These are phyloP conservation scores for Leccinum griseonigrum DNA, from an alignment of 1,284 basidiomycete genomes.

Conservation along the genomic window DNA sequence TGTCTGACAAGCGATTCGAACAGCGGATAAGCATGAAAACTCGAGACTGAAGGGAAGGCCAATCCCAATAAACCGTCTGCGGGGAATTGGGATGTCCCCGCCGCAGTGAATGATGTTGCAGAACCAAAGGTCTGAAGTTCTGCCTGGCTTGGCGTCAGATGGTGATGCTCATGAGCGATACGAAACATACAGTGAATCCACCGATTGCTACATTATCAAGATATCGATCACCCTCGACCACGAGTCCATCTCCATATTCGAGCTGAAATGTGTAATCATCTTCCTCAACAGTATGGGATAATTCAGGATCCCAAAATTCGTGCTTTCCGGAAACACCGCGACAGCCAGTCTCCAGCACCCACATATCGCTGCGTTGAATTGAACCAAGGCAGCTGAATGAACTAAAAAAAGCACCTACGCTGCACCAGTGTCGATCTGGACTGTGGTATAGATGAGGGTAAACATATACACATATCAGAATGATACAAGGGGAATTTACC, in stretches of 20 bases:
- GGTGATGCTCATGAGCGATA: neutral
- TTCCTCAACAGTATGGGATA: neutral
- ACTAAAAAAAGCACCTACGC: neutral
- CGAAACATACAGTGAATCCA: neutral
- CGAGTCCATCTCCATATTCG: neutral
- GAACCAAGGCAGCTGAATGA: neutral
- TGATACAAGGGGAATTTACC: neutral
- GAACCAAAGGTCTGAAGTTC: neutral
- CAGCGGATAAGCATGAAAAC: neutral
- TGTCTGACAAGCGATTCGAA: neutral
- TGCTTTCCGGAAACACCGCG: neutral
- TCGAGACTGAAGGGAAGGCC: neutral
- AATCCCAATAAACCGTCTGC: neutral
- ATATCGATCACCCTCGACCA: neutral
- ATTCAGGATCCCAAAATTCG: neutral
- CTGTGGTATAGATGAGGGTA: neutral
- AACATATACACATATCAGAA: neutral
- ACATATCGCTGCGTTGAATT: neutral
- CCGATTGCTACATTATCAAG: neutral
- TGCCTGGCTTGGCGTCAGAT: neutral
- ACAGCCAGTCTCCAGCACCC: neutral
- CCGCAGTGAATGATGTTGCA: neutral
- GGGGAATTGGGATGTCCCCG: neutral
- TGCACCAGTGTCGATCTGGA: neutral
- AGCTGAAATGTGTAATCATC: neutral